phyloP scores from a whole-genome alignment of 129 eudicot species.

The Escallonia rubra region DNA sequence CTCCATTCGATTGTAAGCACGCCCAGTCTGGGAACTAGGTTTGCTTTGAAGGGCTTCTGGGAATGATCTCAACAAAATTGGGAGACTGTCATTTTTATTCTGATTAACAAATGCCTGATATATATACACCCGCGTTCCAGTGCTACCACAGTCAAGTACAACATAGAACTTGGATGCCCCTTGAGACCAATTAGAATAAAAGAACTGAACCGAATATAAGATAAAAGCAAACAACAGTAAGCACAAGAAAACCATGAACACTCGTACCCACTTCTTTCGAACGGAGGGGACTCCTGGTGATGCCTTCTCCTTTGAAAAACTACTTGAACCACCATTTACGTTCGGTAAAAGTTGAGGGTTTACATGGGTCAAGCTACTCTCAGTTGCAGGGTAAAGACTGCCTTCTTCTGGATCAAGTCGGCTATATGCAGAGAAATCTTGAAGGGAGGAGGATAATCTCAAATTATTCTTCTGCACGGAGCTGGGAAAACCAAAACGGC shows the following conservation, averaged over 20 bases:
- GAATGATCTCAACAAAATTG: slow-evolving; percentile 59
- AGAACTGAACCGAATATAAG: slow-evolving; percentile 28
- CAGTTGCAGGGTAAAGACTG: slow-evolving; percentile 29
- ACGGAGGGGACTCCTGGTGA: slow-evolving; percentile 31
- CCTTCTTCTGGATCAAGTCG: slow-evolving; percentile 67
- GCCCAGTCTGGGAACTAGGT: slow-evolving; percentile 54
- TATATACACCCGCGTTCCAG: slow-evolving; percentile 90
- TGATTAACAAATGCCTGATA: slow-evolving; percentile 61
- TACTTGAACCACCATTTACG: slow-evolving; percentile 58
- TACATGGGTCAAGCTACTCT: slow-evolving; percentile 25
- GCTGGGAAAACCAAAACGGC: slow-evolving; percentile 33
- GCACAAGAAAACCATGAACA: slow-evolving; percentile 41
- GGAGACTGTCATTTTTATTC: slow-evolving; percentile 58
- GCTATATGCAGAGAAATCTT: slow-evolving; percentile 75
- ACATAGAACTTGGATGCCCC: slow-evolving; percentile 68
- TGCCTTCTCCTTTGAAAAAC: slow-evolving; percentile 73
- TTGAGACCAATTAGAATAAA: slow-evolving; percentile 55
- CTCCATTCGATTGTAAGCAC: slow-evolving; percentile 94
- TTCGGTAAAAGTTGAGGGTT: slow-evolving; percentile 33
- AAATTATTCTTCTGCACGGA: slow-evolving; percentile 47
- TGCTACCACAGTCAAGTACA: slow-evolving; percentile 95
- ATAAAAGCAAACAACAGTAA: slow-evolving; percentile 49
- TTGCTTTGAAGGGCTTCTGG: slow-evolving; percentile 52
- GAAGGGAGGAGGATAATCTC: slow-evolving; percentile 82
- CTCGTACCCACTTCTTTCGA: slow-evolving; percentile 53